phyloP scores from a whole-genome alignment of 1,139 yeast species.

The Geotrichum carabidarum region DNA sequence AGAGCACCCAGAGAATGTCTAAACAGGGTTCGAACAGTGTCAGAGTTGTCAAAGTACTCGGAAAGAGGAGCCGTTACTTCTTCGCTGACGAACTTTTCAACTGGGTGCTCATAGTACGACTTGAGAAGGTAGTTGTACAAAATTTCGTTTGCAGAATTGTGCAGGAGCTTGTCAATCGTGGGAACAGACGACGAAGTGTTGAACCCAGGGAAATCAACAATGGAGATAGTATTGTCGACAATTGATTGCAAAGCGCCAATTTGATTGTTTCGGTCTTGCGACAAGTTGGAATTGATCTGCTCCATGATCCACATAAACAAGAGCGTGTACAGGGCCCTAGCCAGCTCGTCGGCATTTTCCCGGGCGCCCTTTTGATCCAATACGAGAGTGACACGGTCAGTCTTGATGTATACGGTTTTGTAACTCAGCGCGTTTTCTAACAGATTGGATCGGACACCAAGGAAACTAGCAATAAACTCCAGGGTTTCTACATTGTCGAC shows the following conservation, averaged over 20 bases:
- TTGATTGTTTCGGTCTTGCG: conserved; percentile 29
- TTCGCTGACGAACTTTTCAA: conserved; percentile 39
- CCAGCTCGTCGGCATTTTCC: conserved; percentile 42
- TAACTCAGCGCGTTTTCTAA: conserved; percentile 39
- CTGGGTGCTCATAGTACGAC: conserved; percentile 38
- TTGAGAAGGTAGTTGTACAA: conserved; percentile 39
- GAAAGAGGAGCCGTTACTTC: conserved; percentile 38
- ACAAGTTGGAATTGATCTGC: conserved; percentile 36
- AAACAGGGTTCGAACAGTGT: conserved; percentile 38
- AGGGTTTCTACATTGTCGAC: conserved; percentile 38
- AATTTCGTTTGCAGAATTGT: conserved; percentile 42
- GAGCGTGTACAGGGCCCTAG: conserved; percentile 41
- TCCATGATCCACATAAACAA: conserved; percentile 42
- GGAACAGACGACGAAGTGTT: conserved; percentile 37
- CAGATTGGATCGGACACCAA: conserved; percentile 41
- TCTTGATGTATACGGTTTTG: conserved; percentile 38
- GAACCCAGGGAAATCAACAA: conserved; percentile 44
- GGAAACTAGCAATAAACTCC: conserved; percentile 38
- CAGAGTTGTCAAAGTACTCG: conserved; percentile 41
- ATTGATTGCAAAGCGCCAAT: conserved; percentile 28
- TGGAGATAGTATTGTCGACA: conserved; percentile 38
- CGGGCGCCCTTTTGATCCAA: conserved; percentile 42
- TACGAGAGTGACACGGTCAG: conserved; percentile 42
- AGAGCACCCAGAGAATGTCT: conserved; percentile 38
- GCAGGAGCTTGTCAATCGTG: conserved; percentile 39